phyloP scores from a whole-genome alignment of 345 rosid genomes.

The Leavenworthia alabamica region DNA sequence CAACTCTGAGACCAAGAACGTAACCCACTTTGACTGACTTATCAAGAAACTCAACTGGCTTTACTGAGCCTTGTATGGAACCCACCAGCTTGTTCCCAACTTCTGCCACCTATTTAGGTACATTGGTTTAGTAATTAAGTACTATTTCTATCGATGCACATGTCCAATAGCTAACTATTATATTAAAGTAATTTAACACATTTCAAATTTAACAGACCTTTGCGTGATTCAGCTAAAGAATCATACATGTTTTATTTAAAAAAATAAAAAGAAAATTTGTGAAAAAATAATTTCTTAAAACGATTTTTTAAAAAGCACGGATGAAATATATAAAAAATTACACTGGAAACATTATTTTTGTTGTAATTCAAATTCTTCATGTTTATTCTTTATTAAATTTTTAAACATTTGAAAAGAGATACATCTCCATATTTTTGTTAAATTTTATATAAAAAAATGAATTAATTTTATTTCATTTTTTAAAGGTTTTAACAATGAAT shows the following conservation, averaged over 20 bases:
- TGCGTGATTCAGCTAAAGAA: neutral
- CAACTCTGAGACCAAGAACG: constrained; percentile 56
- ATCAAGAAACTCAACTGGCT: constrained; percentile 41
- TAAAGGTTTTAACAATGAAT: too few relatives aligned
- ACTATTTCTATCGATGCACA: neutral
- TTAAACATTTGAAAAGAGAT: neutral
- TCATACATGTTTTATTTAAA: neutral
- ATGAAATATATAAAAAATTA: neutral
- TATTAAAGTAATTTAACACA: neutral
- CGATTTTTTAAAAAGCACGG: neutral
- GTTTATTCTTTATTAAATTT: neutral
- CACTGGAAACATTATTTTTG: neutral
- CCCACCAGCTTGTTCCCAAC: constrained; percentile 55
- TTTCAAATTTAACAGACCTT: neutral
- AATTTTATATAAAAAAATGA: neutral
- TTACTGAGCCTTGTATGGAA: constrained; percentile 70
- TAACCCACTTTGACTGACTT: constrained; percentile 55
- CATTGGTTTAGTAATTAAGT: neutral
- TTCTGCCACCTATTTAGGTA: constrained; percentile 49
- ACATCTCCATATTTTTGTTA: neutral
- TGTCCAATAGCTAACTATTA: neutral
- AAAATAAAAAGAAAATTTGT: too few relatives aligned
- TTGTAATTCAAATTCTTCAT: neutral
- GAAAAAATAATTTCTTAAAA: neutral
- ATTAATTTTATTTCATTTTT: too few relatives aligned